Conservation (phyloP, 2,329 filamentous ascomycete species). For the Nigrospora oryzae region DNA sequence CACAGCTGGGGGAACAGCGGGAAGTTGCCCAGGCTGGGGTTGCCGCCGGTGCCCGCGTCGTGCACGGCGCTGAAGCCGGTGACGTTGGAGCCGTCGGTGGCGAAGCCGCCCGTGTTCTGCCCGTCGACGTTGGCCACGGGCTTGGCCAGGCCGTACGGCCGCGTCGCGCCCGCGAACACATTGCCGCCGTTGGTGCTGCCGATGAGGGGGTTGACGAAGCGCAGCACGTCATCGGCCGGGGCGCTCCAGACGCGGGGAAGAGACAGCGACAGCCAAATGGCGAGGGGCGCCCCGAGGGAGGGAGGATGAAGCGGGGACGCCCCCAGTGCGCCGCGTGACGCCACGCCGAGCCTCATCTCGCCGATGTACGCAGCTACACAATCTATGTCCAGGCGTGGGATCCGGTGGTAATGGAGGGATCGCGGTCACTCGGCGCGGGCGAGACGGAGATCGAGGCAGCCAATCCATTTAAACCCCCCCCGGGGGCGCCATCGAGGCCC, state of each 20-base stretch:
- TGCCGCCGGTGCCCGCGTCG: slow-evolving; percentile 35
- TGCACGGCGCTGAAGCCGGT: slow-evolving; percentile 41
- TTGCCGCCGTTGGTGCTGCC: slow-evolving; percentile 48
- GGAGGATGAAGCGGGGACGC: no score
- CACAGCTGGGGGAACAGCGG: slow-evolving; percentile 35
- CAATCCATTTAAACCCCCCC: no score
- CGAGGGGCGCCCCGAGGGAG: no score
- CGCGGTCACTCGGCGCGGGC: no score
- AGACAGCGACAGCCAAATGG: not conserved
- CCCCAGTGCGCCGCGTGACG: no score
- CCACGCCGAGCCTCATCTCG: no score
- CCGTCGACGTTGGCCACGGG: slow-evolving; percentile 43
- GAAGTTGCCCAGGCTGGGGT: slow-evolving; percentile 36
- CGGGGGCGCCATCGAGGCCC: no score
- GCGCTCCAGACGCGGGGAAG: not conserved
- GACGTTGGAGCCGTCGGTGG: slow-evolving; percentile 36
- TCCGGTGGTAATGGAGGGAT: no score
- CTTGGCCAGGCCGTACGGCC: slow-evolving; percentile 49
- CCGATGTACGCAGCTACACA: no score
- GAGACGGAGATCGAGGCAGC: no score
- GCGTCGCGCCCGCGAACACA: slow-evolving; percentile 47
- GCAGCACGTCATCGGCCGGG: slow-evolving; percentile 12
- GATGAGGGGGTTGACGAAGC: slow-evolving; percentile 38
- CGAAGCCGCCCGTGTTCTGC: slow-evolving; percentile 34
- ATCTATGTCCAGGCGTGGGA: no score